A percentile compares a stretch with the other conserved stretches of the same genome.
Evolutionary conservation across 306 rosid genomes (phyloP).

Genomic region (Castanea mollissima): DNA sequence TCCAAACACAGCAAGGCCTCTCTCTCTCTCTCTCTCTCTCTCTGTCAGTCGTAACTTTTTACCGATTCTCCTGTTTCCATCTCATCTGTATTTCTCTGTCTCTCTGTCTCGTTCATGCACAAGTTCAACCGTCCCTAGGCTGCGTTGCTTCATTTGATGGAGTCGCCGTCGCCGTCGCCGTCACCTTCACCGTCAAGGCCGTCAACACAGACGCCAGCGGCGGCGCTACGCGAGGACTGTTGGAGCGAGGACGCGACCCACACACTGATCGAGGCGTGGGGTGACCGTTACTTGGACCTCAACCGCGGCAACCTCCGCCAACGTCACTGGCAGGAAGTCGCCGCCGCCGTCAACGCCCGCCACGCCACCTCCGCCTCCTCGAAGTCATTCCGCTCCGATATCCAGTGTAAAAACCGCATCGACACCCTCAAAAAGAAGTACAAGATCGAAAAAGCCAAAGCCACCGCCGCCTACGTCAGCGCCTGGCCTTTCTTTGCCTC

Average conservation of each 20-base stretch:
- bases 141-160: not conserved
- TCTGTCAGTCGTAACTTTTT: too few species aligned
- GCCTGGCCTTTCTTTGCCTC: conserved; percentile 55
- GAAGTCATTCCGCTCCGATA: conserved; percentile 47
- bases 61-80: too few species aligned
- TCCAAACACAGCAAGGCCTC: too few species aligned
- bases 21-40: too few species aligned
- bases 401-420: conserved; percentile 77
- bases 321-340: conserved; percentile 68
- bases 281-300: conserved; percentile 48
- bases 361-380: conserved; percentile 28
- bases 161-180: not conserved
- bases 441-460: conserved; percentile 66
- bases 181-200: conserved; percentile 10
- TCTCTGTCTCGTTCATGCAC: not conserved
- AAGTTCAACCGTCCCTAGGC: not conserved
- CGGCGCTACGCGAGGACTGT: conserved; percentile 55
- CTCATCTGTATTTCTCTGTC: not conserved
- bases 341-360: conserved; percentile 56
- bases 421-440: conserved; percentile 76
- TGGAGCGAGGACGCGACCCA: conserved; percentile 67
- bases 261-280: conserved; percentile 78
- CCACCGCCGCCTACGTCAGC: conserved; percentile 25
- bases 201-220: conserved; percentile 30
- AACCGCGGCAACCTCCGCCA: conserved; percentile 65